Conservation (phyloP, 1,139 yeast species). For the Meyerozyma sp. region DNA sequence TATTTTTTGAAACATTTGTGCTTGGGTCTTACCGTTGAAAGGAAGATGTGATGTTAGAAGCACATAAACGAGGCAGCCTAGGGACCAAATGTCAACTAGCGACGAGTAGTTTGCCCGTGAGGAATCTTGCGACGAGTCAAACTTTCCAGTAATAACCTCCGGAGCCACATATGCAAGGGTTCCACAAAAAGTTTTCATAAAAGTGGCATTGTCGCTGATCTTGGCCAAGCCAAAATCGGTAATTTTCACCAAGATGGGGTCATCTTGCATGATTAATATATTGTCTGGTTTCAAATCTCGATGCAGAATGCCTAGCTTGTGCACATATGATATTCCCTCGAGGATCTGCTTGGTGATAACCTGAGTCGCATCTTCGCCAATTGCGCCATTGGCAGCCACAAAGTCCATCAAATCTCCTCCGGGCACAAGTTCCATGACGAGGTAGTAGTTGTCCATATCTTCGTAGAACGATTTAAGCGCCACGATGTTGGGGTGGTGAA, state of each 20-base stretch:
- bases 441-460: conserved; percentile 71
- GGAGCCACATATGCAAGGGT: conserved; percentile 92
- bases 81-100: conserved; percentile 92
- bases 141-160: conserved; percentile 77
- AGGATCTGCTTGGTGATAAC: conserved; percentile 82
- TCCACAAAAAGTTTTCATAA: conserved; percentile 86
- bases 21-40: conserved; percentile 88
- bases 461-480: conserved; percentile 78
- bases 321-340: conserved; percentile 83
- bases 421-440: conserved; percentile 91
- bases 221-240: conserved; percentile 93
- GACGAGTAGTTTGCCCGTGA: conserved; percentile 59
- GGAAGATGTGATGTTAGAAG: conserved; percentile 89
- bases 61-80: conserved; percentile 82
- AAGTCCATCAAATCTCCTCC: conserved; percentile 99
- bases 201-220: conserved; percentile 68
- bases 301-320: conserved; percentile 83
- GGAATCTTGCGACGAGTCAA: conserved; percentile 30
- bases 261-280: conserved; percentile 83
- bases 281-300: conserved; percentile 93
- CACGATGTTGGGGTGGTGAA: conserved; percentile 84
- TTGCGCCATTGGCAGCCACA: conserved; percentile 86
- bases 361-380: conserved; percentile 84
- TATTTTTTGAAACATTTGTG: conserved; percentile 72
- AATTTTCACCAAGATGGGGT: conserved; percentile 82